Percentiles rank a stretch among this genome's conserved stretches.
phyloP scores from a whole-genome alignment of 257 asterid genomes.

The Agastache rugosa region DNA sequence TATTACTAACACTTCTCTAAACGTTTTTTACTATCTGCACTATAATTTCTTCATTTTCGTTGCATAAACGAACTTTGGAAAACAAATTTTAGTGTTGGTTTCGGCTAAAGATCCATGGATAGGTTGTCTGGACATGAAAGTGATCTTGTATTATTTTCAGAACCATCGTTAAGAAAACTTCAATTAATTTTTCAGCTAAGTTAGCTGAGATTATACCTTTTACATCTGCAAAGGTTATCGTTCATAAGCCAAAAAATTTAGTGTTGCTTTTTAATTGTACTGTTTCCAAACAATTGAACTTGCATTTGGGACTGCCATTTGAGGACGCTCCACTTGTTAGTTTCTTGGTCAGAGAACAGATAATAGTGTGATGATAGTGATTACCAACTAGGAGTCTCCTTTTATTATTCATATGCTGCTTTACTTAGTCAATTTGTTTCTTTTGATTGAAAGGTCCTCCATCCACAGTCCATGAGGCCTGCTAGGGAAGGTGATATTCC shows the following conservation, averaged over 20 bases:
- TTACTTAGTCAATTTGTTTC: conserved; percentile 35
- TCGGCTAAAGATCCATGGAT: neutral
- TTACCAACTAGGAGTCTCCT: conserved; percentile 1
- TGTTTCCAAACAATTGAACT: conserved; percentile 19
- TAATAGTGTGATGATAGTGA: neutral
- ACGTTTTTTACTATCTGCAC: conserved; percentile 20
- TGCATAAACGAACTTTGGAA: conserved; percentile 18
- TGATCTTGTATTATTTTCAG: conserved; percentile 2
- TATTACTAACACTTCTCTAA: conserved; percentile 25
- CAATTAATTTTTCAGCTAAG: conserved; percentile 4
- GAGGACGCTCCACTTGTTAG: conserved; percentile 16
- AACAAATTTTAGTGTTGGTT: neutral
- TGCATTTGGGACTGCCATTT: conserved; percentile 1
- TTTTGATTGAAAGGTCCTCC: conserved; percentile 68
- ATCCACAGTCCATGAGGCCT: conserved; percentile 97
- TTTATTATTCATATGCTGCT: conserved; percentile 6
- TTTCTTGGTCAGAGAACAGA: conserved; percentile 31
- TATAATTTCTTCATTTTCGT: conserved; percentile 3
- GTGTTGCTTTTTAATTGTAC: neutral
- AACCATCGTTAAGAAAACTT: neutral
- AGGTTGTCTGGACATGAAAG: conserved; percentile 3
- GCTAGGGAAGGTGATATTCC: conserved; percentile 96
- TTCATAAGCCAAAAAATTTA: neutral
- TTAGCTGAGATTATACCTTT: neutral
- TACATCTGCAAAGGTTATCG: neutral